Evolutionary conservation across 805 yeast species (phyloP).

Genomic region (Kuraishia ogatae): DNA sequence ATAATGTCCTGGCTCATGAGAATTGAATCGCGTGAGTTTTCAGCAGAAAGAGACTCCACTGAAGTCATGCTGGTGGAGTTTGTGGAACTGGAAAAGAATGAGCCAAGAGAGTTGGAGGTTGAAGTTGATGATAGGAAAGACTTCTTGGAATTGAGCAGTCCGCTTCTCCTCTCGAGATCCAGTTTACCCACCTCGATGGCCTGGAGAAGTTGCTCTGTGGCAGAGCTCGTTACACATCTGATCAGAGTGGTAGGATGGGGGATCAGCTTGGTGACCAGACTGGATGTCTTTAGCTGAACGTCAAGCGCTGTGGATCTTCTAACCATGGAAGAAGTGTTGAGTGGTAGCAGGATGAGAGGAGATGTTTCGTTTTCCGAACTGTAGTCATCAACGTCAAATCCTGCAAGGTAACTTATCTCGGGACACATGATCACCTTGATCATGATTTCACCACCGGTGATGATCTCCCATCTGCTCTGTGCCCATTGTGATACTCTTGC

Average conservation of each 20-base stretch:
- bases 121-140: conserved; percentile 20
- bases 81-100: conserved; percentile 3
- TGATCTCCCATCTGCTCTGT: conserved; percentile 17
- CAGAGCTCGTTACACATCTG: conserved; percentile 3
- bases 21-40: neutral
- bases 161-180: conserved; percentile 1
- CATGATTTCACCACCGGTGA: conserved; percentile 7
- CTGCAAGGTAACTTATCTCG: conserved; percentile 3
- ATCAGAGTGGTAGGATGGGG: conserved; percentile 1
- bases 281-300: conserved; percentile 10
- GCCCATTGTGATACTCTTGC: conserved; percentile 19
- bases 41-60: conserved; percentile 1
- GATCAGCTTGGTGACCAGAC: neutral
- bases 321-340: conserved; percentile 9
- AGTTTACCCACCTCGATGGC: conserved; percentile 5
- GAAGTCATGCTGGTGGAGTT: conserved; percentile 5
- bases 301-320: conserved; percentile 13
- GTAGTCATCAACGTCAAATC: conserved; percentile 1
- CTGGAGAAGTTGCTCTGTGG: conserved; percentile 5
- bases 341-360: conserved; percentile 10
- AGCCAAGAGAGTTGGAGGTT: conserved; percentile 24
- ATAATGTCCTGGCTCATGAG: conserved; percentile 3
- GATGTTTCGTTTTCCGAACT: neutral
- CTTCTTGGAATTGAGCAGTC: conserved; percentile 4
- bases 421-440: conserved; percentile 3